Evolutionary conservation across 1,139 yeast genomes (phyloP), one percentile per base, ranked within the genome.

Genomic region (Tardiomyces depauwii): DNA sequence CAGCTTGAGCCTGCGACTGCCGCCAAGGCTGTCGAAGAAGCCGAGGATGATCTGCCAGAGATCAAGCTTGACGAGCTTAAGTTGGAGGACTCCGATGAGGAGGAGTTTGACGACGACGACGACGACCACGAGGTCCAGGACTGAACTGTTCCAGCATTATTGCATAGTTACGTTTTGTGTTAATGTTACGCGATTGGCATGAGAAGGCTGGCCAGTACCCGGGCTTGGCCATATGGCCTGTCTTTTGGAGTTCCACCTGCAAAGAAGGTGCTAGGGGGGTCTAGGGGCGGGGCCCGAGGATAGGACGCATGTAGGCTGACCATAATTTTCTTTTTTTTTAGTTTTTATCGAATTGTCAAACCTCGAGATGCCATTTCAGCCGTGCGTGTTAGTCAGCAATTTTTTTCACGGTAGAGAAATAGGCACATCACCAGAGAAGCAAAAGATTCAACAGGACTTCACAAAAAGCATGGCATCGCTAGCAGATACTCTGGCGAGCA

Each of bases 401-500:
- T 30, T 30, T 30, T 30, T 30, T 30, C 16, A 21, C 25, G 25
- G 25, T 21, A 21, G 7, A 21, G 25, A 21, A 21, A 21, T 7
- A 7, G 25, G 25, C 25, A 21, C 4, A 21, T n/a, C n/a, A 21
- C 7, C 25, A 7, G 7, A 21, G 25, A 21, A 4, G 25, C 7
- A 21, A 21, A 21, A n/a, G n/a, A n/a, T n/a, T 21, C 25, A 7
- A 21, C 25, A 21, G 7, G 25, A 4, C 4, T 7, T 21, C 7
- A 21, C 4, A 30, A 30, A 14, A 30, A 30, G 16, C 16, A 30
- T 30, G 36, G 36, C 16, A 10, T 30, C 36, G 36, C 36, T 30
- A 11, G 36, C 4, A 14, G 36, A 30, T 12, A 14, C 16, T 30
- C n/a, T 30, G 81, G 75, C 33, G 87, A 80, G 39, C 86, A 83